Conservation (phyloP, 2,329 filamentous ascomycete species). For the Fusarium sp. region DNA sequence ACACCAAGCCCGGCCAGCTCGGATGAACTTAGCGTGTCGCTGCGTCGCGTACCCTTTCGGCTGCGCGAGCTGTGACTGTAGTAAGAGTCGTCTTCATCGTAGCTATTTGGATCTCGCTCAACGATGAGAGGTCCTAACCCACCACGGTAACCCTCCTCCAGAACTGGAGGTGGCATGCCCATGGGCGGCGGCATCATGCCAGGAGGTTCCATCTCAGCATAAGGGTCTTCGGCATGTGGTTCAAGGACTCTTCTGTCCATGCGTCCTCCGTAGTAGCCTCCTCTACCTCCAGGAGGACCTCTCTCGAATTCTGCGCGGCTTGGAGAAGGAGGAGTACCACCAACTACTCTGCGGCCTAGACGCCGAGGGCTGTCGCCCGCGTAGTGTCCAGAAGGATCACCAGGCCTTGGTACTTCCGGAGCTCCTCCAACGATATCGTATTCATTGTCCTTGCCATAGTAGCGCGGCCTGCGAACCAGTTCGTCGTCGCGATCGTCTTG, state of each 20-base stretch:
- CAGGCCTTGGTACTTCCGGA: slow-evolving; percentile 59
- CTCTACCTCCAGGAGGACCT: slow-evolving; percentile 42
- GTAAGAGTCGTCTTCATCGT: slow-evolving; percentile 52
- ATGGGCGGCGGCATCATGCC: slow-evolving; percentile 52
- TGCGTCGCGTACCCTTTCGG: slow-evolving; percentile 47
- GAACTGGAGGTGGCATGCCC: slow-evolving; percentile 50
- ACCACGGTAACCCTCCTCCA: slow-evolving; percentile 36
- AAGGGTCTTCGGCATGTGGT: slow-evolving; percentile 62
- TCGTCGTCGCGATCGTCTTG: slow-evolving; percentile 63
- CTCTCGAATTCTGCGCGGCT: slow-evolving; percentile 47
- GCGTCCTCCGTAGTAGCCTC: slow-evolving; percentile 61
- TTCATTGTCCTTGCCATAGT: slow-evolving; percentile 57
- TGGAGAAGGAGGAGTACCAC: slow-evolving; percentile 41
- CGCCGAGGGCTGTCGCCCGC: slow-evolving; percentile 71
- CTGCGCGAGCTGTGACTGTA: slow-evolving; percentile 49
- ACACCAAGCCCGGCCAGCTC: slow-evolving; percentile 63
- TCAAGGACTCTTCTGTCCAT: slow-evolving; percentile 65
- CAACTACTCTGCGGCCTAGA: slow-evolving; percentile 47
- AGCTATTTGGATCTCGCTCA: slow-evolving; percentile 48
- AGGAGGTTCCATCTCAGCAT: slow-evolving; percentile 35
- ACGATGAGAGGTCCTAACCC: slow-evolving; percentile 41
- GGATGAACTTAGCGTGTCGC: slow-evolving; percentile 56
- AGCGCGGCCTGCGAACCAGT: slow-evolving; percentile 43
- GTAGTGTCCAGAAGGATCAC: slow-evolving; percentile 66
- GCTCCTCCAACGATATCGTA: slow-evolving; percentile 52